Conservation (phyloP, 202 grass and related monocot genomes). For the Bolboschoenoplectus hybrid region DNA sequence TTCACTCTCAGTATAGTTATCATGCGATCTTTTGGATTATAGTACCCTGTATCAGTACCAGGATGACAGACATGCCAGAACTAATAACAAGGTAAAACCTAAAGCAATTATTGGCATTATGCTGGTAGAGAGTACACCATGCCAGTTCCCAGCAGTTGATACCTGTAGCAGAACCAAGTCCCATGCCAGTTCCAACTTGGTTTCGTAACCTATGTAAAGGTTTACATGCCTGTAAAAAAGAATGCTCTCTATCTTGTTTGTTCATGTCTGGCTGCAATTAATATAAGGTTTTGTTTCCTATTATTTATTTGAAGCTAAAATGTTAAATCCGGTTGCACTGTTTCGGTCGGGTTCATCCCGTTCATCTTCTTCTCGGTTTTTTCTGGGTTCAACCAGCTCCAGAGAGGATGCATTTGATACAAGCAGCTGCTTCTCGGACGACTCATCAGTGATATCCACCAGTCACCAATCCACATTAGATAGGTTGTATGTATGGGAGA, state of each 20-base stretch:
- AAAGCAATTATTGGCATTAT: not conserved
- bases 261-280: not conserved
- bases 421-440: conserved; percentile 81
- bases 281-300: conserved; percentile 1
- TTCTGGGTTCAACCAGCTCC: conserved; percentile 65
- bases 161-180: not conserved
- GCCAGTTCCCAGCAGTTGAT: not conserved
- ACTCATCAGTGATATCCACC: conserved; percentile 77
- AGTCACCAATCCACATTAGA: conserved; percentile 92
- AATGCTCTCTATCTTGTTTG: not conserved
- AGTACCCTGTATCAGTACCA: not conserved
- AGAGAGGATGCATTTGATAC: conserved; percentile 87
- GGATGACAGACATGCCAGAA: not conserved
- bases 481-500: conserved; percentile 95
- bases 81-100: conserved; percentile 10
- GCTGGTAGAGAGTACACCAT: conserved; percentile 3
- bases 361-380: conserved; percentile 83
- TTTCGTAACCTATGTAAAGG: not conserved
- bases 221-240: not conserved
- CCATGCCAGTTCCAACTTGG: not conserved
- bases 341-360: conserved; percentile 71
- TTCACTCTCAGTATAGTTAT: not conserved
- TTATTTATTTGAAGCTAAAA: conserved; percentile 64
- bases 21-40: not conserved
- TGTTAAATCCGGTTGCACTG: conserved; percentile 76